A percentile compares a stretch with the other conserved stretches of the same genome.
Evolutionary conservation across 2,329 filamentous ascomycete genomes (phyloP).

Genomic region (Stachybotrys chartarum): DNA sequence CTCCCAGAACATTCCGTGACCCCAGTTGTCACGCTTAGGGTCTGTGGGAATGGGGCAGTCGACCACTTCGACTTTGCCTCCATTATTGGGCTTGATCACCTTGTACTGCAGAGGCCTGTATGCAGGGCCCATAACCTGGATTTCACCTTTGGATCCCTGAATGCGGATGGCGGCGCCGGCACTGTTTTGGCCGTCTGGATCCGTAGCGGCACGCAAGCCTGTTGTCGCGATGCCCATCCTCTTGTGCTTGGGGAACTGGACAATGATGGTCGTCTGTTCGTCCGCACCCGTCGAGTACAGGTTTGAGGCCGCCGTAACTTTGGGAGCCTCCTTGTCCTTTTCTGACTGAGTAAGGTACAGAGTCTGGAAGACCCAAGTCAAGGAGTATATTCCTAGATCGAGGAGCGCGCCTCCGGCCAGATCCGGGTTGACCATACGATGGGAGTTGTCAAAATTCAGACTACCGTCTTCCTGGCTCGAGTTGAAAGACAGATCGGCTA

Average conservation of each 20-base stretch:
- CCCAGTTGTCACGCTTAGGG: slow-evolving; percentile 38
- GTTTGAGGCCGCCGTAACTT: slow-evolving; percentile 60
- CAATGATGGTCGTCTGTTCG: slow-evolving; percentile 69
- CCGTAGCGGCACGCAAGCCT: slow-evolving; percentile 51
- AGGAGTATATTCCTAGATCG: slow-evolving; percentile 80
- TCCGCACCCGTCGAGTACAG: slow-evolving; percentile 71
- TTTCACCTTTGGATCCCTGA: slow-evolving; percentile 74
- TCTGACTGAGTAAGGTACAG: slow-evolving; percentile 74
- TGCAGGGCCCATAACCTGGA: slow-evolving; percentile 68
- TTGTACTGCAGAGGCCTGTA: slow-evolving; percentile 62
- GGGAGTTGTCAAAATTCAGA: slow-evolving; percentile 49
- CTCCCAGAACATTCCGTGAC: slow-evolving; percentile 86
- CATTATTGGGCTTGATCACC: slow-evolving; percentile 48
- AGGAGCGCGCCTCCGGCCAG: slow-evolving; percentile 77
- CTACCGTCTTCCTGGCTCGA: slow-evolving; percentile 48
- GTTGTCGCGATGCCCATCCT: slow-evolving; percentile 69
- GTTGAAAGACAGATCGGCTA: slow-evolving; percentile 55
- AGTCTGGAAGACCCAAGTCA: slow-evolving; percentile 88
- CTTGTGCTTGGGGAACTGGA: slow-evolving; percentile 63
- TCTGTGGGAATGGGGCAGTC: slow-evolving; percentile 48
- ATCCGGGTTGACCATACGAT: slow-evolving; percentile 77
- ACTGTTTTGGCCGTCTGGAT: slow-evolving; percentile 53
- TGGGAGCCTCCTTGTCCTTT: slow-evolving; percentile 59
- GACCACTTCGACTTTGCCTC: slow-evolving; percentile 40
- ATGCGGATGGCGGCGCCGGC: slow-evolving; percentile 66